Percentiles rank a stretch among this genome's conserved stretches.
Conservation (phyloP, 441 rosid species). For the Brassica balearica region DNA sequence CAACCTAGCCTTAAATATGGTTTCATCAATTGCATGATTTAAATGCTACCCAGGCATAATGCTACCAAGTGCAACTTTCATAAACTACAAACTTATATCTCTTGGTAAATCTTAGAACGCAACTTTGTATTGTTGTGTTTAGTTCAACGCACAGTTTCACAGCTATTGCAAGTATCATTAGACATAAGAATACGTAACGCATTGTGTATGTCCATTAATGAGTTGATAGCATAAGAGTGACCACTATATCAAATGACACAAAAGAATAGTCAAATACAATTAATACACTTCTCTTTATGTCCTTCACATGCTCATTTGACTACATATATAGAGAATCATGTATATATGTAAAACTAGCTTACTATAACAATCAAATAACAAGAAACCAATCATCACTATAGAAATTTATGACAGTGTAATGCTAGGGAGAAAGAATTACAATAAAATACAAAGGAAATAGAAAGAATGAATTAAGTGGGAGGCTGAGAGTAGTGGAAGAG, state of each 20-base stretch:
- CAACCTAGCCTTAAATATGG: not conserved
- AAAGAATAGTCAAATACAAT: constrained; percentile 33
- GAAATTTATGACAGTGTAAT: constrained; percentile 24
- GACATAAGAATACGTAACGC: constrained; percentile 1
- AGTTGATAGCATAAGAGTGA: constrained; percentile 26
- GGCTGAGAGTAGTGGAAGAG: constrained; percentile 44
- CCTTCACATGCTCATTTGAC: constrained; percentile 42
- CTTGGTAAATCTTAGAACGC: not conserved
- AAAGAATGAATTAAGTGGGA: constrained; percentile 33
- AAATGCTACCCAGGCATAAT: not conserved
- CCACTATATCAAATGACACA: constrained; percentile 37
- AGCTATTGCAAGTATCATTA: constrained; percentile 19
- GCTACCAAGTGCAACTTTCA: constrained; percentile 11
- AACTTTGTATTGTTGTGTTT: not conserved
- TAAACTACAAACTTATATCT: not conserved
- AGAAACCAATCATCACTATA: constrained; percentile 31
- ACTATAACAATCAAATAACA: constrained; percentile 29
- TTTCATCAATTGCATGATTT: too few species aligned
- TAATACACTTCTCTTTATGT: constrained; percentile 40
- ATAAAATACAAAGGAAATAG: constrained; percentile 22
- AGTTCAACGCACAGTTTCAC: not conserved
- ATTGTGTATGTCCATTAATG: constrained; percentile 22
- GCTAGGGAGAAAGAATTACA: constrained; percentile 17
- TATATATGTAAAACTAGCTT: not conserved
- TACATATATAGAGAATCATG: constrained; percentile 23